Evolutionary conservation across 768 basidiomycete species (phyloP), one percentile per base, ranked within the genome.

Genomic region (Boletus rubroflammeus): DNA sequence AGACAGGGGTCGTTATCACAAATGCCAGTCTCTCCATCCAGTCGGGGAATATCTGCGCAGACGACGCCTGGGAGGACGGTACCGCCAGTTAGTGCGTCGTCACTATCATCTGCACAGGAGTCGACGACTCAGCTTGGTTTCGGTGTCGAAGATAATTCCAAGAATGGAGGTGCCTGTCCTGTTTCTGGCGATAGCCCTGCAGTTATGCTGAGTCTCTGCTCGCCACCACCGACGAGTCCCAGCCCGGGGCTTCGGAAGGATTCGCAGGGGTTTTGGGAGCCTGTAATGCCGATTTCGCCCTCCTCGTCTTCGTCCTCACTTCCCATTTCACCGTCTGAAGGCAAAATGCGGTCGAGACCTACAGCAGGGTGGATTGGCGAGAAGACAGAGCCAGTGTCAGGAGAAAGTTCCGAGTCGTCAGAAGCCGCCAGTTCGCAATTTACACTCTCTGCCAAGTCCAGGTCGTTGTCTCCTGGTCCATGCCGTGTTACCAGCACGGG

Each of bases 191-290:
- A 59, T 19, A 39, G 35, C 4, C 41, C 51, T 32, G 48, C 54
- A 21, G 26, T 52, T 21, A 53, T 5, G 50, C 52, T 29, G 21
- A 58, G 50, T 52, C 54, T 53, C 6, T 53, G 25, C 21, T 61
- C 62, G 23, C 54, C 59, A 6, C 53, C 55, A 13, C 44, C 45
- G 9, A 55, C 47, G 35, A 55, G 53, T 52, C 50, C 47, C 13
- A 43, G 48, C 10, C 31, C 49, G 15, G 62, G 49, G 10, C 47
- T 67, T 23, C 56, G 58, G n/a, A 67, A 57, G 41, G 59, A 67
- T 57, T 47, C 62, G 21, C 67, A 67, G 5, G 67, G 67, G 26
- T 68, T 68, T 39, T 68, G 67, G 67, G 65, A 62, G n/a, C 53
- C 62, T 21, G 42, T 54, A 28, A 48, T 38, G 4, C 54, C 60